A percentile compares a stretch with the other conserved stretches of the same genome.
Evolutionary conservation across 345 rosid species (phyloP).

Genomic region (Acer saccharum): DNA sequence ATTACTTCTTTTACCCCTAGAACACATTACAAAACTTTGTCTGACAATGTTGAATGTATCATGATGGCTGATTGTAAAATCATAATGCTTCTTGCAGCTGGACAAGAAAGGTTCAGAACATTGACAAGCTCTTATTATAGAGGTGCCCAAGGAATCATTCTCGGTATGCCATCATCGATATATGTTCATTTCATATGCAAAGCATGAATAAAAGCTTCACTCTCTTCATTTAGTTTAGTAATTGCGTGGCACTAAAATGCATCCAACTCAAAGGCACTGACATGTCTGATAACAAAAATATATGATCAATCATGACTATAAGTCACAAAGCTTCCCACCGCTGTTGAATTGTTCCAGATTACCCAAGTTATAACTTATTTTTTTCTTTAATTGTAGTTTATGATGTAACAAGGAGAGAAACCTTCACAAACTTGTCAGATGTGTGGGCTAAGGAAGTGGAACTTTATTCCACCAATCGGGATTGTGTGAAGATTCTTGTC

Average conservation of each 20-base stretch:
- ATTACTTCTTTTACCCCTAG: background rate
- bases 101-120: constrained; percentile 95
- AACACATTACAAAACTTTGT: background rate
- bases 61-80: constrained; percentile 15
- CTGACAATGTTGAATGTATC: background rate
- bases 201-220: background rate
- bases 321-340: background rate
- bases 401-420: constrained; percentile 89
- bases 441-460: constrained; percentile 96
- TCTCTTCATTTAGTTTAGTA: constrained; percentile 17
- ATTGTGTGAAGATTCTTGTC: constrained; percentile 91
- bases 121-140: constrained; percentile 91
- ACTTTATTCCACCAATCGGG: constrained; percentile 74
- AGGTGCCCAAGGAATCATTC: constrained; percentile 93
- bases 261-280: background rate
- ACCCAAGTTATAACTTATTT: too few species aligned
- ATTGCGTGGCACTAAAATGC: background rate
- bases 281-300: background rate
- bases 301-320: background rate
- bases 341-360: background rate
- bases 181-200: constrained; percentile 10
- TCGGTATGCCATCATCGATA: constrained; percentile 52
- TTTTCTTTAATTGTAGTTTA: constrained; percentile 56
- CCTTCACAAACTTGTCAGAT: constrained; percentile 81
- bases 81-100: constrained; percentile 62